Evolutionary conservation across 2,329 filamentous ascomycete genomes (phyloP).

Genomic region (Claviceps lovelessii): DNA sequence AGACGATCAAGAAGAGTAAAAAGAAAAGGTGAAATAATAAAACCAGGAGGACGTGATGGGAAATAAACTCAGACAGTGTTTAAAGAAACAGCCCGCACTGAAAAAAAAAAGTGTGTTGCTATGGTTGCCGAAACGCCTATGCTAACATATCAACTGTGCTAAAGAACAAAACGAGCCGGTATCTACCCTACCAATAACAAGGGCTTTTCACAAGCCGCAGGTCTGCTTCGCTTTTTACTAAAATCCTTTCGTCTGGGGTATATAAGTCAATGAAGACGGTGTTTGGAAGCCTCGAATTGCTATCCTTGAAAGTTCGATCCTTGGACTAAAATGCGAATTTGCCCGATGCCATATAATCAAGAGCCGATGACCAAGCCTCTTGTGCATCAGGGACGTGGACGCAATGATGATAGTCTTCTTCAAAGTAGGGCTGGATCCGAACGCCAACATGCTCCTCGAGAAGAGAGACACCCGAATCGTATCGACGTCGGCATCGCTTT

Average conservation of each 20-base stretch:
- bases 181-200: neutral
- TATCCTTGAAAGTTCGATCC: neutral
- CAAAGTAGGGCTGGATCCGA: slow-evolving; percentile 26
- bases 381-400: slow-evolving; percentile 24
- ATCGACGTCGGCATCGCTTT: slow-evolving; percentile 27
- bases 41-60: neutral
- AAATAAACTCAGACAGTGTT: neutral
- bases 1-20: neutral
- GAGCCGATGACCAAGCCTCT: slow-evolving; percentile 24
- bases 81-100: neutral
- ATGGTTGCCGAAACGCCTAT: neutral
- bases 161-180: neutral
- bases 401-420: slow-evolving; percentile 28
- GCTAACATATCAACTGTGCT: neutral
- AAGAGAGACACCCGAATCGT: slow-evolving; percentile 23
- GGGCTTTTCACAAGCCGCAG: neutral
- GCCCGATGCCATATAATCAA: slow-evolving; percentile 14
- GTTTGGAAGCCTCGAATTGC: neutral
- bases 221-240: neutral
- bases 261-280: neutral
- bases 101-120: neutral
- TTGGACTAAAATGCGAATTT: slow-evolving; percentile 18
- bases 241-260: neutral
- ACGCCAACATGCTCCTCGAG: slow-evolving; percentile 25
- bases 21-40: neutral